A percentile compares a stretch with the other conserved stretches of the same genome.
These are phyloP conservation scores for Ailanthus altissimus DNA, from an alignment of 345 rosid species.

Conservation along the genomic window DNA sequence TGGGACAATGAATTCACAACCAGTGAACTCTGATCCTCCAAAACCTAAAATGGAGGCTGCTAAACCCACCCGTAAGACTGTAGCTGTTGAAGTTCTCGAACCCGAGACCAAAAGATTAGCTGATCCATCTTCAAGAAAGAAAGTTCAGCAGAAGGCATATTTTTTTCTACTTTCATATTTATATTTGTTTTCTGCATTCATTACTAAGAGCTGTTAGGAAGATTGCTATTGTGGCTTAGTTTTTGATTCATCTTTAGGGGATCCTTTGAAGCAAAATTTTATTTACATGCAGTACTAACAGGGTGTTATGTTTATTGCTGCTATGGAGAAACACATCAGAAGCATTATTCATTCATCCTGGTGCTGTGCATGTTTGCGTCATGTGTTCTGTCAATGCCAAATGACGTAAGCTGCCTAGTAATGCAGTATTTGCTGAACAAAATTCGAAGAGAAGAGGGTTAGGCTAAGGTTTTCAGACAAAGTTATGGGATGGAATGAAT, in stretches of 20 bases:
- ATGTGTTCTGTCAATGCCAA: neutral
- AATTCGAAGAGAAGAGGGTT: slow-evolving; percentile 3
- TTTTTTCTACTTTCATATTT: slow-evolving; percentile 17
- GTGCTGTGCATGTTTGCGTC: neutral
- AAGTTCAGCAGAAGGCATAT: slow-evolving; percentile 59
- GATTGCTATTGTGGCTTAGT: neutral
- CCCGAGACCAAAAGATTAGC: slow-evolving; percentile 57
- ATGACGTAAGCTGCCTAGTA: neutral
- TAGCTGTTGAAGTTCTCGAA: slow-evolving; percentile 55
- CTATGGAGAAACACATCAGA: neutral
- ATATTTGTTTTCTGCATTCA: neutral
- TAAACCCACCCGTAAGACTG: slow-evolving; percentile 59
- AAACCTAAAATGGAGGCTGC: slow-evolving; percentile 54
- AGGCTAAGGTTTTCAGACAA: slow-evolving; percentile 8
- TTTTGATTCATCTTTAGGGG: neutral
- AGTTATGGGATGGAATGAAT: neutral
- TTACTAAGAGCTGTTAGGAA: neutral
- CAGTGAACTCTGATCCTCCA: slow-evolving; percentile 52
- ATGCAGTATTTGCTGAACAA: neutral
- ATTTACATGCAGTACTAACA: neutral
- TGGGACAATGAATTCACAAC: slow-evolving; percentile 68
- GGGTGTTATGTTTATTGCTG: neutral
- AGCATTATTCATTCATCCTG: neutral
- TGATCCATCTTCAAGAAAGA: slow-evolving; percentile 49
- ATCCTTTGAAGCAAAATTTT: neutral